These are phyloP conservation scores for Takakia lepidozioides DNA, from an alignment of 225 moss, liverwort and hornwort species.

Conservation along the genomic window DNA sequence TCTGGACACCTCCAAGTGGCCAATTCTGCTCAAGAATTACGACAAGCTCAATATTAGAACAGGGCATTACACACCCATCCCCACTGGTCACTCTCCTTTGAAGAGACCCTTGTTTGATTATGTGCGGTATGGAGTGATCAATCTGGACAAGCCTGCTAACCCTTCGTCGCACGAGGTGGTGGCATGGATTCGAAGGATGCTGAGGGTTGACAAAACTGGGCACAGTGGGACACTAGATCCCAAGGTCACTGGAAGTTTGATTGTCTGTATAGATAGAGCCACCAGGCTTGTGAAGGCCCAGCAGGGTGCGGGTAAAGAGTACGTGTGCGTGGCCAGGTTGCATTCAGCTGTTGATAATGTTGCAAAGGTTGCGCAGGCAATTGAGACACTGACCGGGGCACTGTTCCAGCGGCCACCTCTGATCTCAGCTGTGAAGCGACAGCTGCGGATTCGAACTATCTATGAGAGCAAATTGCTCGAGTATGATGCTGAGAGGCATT, in stretches of 20 bases:
- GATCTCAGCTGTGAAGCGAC: slow-evolving; percentile 87
- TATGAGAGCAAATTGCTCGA: slow-evolving; percentile 93
- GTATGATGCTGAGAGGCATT: slow-evolving; percentile 88
- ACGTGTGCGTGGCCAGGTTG: slow-evolving; percentile 86
- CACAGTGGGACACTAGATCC: slow-evolving; percentile 95
- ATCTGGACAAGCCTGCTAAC: slow-evolving; percentile 93
- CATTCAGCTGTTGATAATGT: slow-evolving; percentile 81
- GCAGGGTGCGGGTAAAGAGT: slow-evolving; percentile 97
- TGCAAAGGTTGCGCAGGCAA: slow-evolving; percentile 80
- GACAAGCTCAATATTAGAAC: slow-evolving; percentile 91
- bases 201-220: slow-evolving; percentile 91
- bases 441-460: slow-evolving; percentile 88
- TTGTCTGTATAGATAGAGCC: slow-evolving; percentile 90
- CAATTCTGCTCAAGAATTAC: slow-evolving; percentile 86
- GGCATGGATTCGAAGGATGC: slow-evolving; percentile 89
- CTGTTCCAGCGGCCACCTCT: slow-evolving; percentile 87
- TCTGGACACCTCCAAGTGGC: slow-evolving; percentile 86
- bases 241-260: slow-evolving; percentile 93
- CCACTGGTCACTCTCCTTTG: slow-evolving; percentile 79
- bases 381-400: slow-evolving; percentile 87
- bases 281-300: slow-evolving; percentile 91
- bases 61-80: slow-evolving; percentile 90
- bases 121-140: slow-evolving; percentile 92
- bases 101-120: slow-evolving; percentile 83
- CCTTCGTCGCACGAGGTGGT: slow-evolving; percentile 92